Conservation (phyloP, 75 land plant genomes). For the Sequoia sempervirens region DNA sequence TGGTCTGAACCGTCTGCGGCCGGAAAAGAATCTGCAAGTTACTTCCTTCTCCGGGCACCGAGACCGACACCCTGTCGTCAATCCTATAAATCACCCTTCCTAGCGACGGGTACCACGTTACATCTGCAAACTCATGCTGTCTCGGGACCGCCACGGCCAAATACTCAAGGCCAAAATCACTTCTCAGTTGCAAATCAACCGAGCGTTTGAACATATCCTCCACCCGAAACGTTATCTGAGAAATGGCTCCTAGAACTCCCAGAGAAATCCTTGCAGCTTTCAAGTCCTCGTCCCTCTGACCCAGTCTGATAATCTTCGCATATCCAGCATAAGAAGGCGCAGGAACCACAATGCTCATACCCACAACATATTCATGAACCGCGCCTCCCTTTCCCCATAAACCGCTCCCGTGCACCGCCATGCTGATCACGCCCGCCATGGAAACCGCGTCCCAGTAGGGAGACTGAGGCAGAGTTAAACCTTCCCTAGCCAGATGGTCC, state of each 20-base stretch:
- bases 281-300: slow-evolving; percentile 6
- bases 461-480: slow-evolving; percentile 11
- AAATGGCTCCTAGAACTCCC: slow-evolving; percentile 17
- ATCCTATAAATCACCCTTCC: neutral
- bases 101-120: slow-evolving; percentile 12
- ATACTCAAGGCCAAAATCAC: neutral
- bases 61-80: slow-evolving; percentile 10
- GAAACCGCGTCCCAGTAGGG: slow-evolving; percentile 20
- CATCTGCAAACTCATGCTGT: slow-evolving; percentile 17
- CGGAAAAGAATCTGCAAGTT: slow-evolving; percentile 10
- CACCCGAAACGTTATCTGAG: slow-evolving; percentile 15
- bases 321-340: slow-evolving; percentile 10
- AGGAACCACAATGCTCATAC: slow-evolving; percentile 15
- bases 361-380: slow-evolving; percentile 21
- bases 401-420: slow-evolving; percentile 25
- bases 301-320: slow-evolving; percentile 6
- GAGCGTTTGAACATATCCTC: slow-evolving; percentile 16
- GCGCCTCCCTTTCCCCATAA: slow-evolving; percentile 11
- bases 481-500: neutral
- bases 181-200: neutral
- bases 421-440: slow-evolving; percentile 23
- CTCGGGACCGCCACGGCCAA: neutral
- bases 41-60: slow-evolving; percentile 14
- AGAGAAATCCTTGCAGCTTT: slow-evolving; percentile 16
- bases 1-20: neutral